These are phyloP conservation scores for Lithospermum erythrorhizon DNA, from an alignment of 257 asterid genomes.

Conservation along the genomic window DNA sequence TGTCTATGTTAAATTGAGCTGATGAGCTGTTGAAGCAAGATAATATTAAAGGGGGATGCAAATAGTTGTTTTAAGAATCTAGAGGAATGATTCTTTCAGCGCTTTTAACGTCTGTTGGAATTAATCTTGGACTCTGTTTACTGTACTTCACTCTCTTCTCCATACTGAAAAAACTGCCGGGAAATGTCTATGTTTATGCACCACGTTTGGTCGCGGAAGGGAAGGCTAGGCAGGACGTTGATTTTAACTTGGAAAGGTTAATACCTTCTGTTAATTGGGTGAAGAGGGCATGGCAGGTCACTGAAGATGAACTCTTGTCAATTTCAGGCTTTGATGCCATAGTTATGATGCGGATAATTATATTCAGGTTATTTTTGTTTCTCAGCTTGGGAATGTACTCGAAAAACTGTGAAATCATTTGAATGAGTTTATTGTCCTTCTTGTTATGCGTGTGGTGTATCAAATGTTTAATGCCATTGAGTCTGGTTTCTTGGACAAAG, in stretches of 20 bases:
- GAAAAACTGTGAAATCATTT: background rate
- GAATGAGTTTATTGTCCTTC: background rate
- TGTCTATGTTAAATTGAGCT: slow-evolving; percentile 7
- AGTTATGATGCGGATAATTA: slow-evolving; percentile 81
- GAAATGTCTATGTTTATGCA: slow-evolving; percentile 48
- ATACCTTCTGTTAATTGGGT: slow-evolving; percentile 69
- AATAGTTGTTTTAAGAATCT: background rate
- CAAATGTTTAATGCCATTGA: too few species aligned
- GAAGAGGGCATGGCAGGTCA: slow-evolving; percentile 64
- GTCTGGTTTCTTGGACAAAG: too few species aligned
- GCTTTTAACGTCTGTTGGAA: slow-evolving; percentile 80
- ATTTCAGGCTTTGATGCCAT: slow-evolving; percentile 85
- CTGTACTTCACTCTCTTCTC: slow-evolving; percentile 50
- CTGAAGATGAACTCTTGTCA: slow-evolving; percentile 70
- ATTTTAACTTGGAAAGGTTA: slow-evolving; percentile 27
- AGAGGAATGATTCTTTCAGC: slow-evolving; percentile 85
- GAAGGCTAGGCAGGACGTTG: slow-evolving; percentile 24
- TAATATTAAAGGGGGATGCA: background rate
- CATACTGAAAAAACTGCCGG: slow-evolving; percentile 56
- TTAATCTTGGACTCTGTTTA: slow-evolving; percentile 61
- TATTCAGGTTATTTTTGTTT: slow-evolving; percentile 45
- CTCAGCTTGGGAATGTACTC: background rate
- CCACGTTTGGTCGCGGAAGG: slow-evolving; percentile 85
- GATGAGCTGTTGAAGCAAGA: background rate
- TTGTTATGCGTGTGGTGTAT: too few species aligned